phyloP scores from a whole-genome alignment of 2,329 filamentous ascomycete species.

The Helotiales sp. region DNA sequence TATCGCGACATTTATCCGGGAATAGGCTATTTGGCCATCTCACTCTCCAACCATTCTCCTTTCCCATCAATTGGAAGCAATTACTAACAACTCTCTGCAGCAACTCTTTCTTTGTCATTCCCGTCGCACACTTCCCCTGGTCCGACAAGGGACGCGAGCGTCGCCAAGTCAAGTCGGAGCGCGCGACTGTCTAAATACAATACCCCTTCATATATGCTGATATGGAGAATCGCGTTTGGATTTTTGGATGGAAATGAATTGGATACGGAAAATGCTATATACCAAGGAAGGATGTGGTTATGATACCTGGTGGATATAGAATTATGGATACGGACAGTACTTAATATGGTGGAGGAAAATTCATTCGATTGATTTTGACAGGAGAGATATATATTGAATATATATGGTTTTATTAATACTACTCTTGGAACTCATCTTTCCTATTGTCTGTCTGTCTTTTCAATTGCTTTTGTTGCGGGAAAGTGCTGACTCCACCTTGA shows the following conservation, averaged over 20 bases:
- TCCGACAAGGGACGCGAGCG: constrained; percentile 70
- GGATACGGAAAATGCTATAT: not conserved
- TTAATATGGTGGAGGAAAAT: not conserved
- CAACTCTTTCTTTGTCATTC: constrained; percentile 86
- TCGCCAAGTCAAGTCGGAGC: constrained; percentile 52
- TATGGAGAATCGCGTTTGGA: not conserved
- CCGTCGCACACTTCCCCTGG: constrained; percentile 95
- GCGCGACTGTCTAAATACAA: constrained; percentile 30
- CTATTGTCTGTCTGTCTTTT: too few relatives aligned
- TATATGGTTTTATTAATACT: not conserved
- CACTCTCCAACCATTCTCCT: not conserved
- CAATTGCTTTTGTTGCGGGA: too few relatives aligned
- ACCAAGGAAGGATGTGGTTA: not conserved
- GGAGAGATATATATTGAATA: not conserved
- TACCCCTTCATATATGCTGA: not conserved
- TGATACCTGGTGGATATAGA: not conserved
- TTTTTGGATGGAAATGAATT: not conserved
- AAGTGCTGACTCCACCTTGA: too few relatives aligned
- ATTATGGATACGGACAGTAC: not conserved
- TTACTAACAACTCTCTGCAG: constrained; percentile 44
- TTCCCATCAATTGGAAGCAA: not conserved
- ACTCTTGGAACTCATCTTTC: not conserved
- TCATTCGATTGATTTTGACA: not conserved
- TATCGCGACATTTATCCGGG: constrained; percentile 1
- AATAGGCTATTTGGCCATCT: not conserved